These are phyloP conservation scores for Aspergillus fumigatiaffinis DNA, from an alignment of 2,329 filamentous ascomycete species.

Conservation along the genomic window DNA sequence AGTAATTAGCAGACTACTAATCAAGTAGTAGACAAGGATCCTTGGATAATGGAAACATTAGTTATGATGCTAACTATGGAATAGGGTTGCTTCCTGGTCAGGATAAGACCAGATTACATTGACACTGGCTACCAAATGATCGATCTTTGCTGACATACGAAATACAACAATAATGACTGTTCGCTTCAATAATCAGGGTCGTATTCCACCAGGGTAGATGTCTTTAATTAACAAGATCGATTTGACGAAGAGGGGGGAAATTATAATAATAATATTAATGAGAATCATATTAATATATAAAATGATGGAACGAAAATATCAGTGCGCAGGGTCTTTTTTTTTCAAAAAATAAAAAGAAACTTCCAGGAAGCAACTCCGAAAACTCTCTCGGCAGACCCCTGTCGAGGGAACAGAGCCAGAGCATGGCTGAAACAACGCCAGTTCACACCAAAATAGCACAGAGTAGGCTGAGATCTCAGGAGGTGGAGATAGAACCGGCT, in stretches of 20 bases:
- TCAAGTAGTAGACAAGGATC: background rate
- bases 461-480: conserved; percentile 8
- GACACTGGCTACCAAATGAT: background rate
- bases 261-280: conserved; percentile 12
- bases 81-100: background rate
- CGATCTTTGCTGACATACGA: no score
- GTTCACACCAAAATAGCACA: conserved; percentile 13
- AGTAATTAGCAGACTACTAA: background rate
- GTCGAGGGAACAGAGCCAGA: conserved; percentile 12
- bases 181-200: background rate
- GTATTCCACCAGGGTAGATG: background rate
- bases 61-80: background rate
- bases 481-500: background rate
- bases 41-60: background rate
- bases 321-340: conserved; percentile 23
- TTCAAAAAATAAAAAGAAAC: conserved; percentile 1
- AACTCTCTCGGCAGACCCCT: conserved; percentile 21
- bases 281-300: conserved; percentile 6
- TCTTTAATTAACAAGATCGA: background rate
- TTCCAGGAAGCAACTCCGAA: conserved; percentile 24
- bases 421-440: conserved; percentile 18
- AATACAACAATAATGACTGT: no score
- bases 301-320: conserved; percentile 1
- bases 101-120: background rate
- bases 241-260: conserved; percentile 1